Evolutionary conservation across 1,139 yeast species (phyloP).

Genomic region (Diutina pseudorugosa): DNA sequence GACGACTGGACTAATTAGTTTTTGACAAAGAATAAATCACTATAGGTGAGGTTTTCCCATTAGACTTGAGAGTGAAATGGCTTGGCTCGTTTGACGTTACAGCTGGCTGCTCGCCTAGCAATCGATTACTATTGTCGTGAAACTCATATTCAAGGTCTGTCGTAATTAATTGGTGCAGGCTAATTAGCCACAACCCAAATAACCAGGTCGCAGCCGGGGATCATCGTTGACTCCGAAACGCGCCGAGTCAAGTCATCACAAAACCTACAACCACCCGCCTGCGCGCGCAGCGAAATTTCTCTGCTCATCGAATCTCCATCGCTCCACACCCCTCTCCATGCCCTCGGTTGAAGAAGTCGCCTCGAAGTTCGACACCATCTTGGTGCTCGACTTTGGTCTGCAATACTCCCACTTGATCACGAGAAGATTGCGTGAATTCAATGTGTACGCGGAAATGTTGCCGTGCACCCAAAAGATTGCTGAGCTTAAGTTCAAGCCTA

Average conservation of each 20-base stretch:
- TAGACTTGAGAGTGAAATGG: too few relatives aligned
- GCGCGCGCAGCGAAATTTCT: neutral
- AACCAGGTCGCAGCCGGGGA: neutral
- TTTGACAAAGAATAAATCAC: too few relatives aligned
- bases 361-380: constrained; percentile 84
- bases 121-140: too few relatives aligned
- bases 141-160: too few relatives aligned
- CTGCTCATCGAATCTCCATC: constrained; percentile 6
- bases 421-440: constrained; percentile 94
- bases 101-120: too few relatives aligned
- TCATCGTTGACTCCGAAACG: neutral
- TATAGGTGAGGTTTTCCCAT: too few relatives aligned
- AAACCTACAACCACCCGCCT: neutral
- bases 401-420: constrained; percentile 96
- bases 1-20: too few relatives aligned
- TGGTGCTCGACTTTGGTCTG: constrained; percentile 96
- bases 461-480: constrained; percentile 96
- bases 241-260: neutral
- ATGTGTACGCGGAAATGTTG: constrained; percentile 97
- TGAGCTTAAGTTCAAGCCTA: constrained; percentile 89
- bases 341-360: constrained; percentile 37
- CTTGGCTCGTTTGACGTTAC: too few relatives aligned
- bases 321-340: neutral
- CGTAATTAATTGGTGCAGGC: too few relatives aligned
- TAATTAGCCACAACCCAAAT: too few relatives aligned